Evolutionary conservation across 441 rosid species (phyloP).

Genomic region (Biscutella laevigata): DNA sequence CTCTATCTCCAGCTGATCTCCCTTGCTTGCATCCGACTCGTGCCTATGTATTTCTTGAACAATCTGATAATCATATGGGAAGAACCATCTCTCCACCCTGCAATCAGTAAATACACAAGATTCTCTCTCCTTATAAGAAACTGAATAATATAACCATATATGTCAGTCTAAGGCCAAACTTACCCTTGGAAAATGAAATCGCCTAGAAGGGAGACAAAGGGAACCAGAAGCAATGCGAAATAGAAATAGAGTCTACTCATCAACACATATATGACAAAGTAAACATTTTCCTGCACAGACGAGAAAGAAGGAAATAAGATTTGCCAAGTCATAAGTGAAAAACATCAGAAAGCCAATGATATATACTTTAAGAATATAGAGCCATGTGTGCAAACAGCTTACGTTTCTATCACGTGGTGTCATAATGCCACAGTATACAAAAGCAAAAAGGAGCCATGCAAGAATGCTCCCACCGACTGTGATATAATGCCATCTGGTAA

Average conservation of each 20-base stretch:
- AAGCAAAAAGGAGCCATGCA: conserved; percentile 82
- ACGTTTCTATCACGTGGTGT: conserved; percentile 53
- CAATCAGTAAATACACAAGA: not conserved
- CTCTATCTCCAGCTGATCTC: conserved; percentile 43
- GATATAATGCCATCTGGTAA: conserved; percentile 87
- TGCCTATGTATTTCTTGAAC: conserved; percentile 82
- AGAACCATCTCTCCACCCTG: conserved; percentile 91
- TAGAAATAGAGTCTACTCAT: conserved; percentile 94
- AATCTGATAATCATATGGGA: conserved; percentile 87
- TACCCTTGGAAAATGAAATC: conserved; percentile 95
- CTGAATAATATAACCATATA: too few relatives aligned
- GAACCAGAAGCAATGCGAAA: conserved; percentile 65
- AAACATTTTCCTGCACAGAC: conserved; percentile 69
- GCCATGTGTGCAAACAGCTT: too few relatives aligned
- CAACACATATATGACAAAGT: conserved; percentile 68
- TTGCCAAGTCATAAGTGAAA: not conserved
- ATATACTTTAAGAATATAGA: too few relatives aligned
- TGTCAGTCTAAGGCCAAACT: too few relatives aligned
- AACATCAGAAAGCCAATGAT: not conserved
- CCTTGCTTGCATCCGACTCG: conserved; percentile 52
- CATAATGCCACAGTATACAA: conserved; percentile 58
- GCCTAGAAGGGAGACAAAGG: conserved; percentile 69
- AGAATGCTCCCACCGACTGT: conserved; percentile 90
- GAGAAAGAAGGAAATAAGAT: not conserved
- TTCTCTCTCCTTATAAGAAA: not conserved